phyloP scores from a whole-genome alignment of 2,329 filamentous ascomycete species.

The Phyllosticta capitalensis region DNA sequence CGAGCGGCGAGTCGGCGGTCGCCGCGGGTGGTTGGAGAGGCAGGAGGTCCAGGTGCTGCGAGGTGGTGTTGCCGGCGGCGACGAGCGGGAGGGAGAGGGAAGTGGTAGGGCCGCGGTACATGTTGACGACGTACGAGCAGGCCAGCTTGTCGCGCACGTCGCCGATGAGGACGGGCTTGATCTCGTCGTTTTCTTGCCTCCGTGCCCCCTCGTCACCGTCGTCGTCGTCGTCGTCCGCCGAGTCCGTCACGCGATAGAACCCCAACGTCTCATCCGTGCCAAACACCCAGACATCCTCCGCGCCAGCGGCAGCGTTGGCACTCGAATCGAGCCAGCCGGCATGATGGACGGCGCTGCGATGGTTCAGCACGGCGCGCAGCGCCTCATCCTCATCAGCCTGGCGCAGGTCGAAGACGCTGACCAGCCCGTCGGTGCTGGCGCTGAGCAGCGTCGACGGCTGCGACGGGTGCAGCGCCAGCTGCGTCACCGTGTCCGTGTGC shows the following conservation, averaged over 20 bases:
- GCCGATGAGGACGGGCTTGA: constrained; percentile 46
- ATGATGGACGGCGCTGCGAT: constrained; percentile 63
- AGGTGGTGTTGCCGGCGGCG: constrained; percentile 60
- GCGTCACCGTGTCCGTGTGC: constrained; percentile 50
- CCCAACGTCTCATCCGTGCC: constrained; percentile 72
- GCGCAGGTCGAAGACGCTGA: constrained; percentile 66
- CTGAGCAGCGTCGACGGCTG: constrained; percentile 57
- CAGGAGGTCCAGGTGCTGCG: constrained; percentile 23
- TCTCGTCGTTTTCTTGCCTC: too few relatives aligned
- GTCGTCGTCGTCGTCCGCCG: constrained; percentile 41
- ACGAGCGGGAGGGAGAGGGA: constrained; percentile 40
- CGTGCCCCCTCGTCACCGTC: neutral
- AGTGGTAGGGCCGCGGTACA: constrained; percentile 37
- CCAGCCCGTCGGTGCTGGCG: constrained; percentile 68
- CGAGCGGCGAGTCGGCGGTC: constrained; percentile 14
- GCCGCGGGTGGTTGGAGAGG: constrained; percentile 17
- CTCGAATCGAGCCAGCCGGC: constrained; percentile 50
- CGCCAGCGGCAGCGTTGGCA: constrained; percentile 36
- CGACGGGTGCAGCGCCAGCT: constrained; percentile 52
- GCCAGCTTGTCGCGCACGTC: constrained; percentile 57
- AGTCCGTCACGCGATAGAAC: constrained; percentile 60
- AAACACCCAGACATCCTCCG: constrained; percentile 51
- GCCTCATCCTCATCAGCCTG: constrained; percentile 62
- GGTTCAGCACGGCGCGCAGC: constrained; percentile 68
- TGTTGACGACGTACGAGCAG: constrained; percentile 66